Evolutionary conservation across 169 alveolate genomes (phyloP).

Genomic region (Cryptosporidium canis): DNA sequence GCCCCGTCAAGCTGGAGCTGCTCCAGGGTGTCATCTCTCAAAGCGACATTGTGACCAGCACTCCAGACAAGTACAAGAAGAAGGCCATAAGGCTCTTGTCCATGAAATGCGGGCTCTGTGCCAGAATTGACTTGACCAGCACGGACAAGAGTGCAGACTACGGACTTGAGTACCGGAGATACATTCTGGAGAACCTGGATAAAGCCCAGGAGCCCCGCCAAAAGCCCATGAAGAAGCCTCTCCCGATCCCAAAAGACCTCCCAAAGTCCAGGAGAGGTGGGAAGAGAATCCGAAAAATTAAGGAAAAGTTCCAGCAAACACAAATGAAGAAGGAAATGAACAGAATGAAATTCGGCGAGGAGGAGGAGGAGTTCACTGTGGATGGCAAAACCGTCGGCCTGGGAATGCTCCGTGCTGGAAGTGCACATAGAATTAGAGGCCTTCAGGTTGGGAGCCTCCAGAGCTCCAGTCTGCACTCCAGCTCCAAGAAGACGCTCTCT

Average conservation of each 20-base stretch:
- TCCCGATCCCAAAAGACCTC: conserved; percentile 88
- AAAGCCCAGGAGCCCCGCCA: conserved; percentile 85
- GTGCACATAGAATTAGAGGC: not conserved
- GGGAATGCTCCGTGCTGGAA: conserved; percentile 10
- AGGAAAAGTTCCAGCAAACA: conserved; percentile 85
- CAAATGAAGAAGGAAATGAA: conserved; percentile 85
- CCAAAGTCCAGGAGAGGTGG: conserved; percentile 87
- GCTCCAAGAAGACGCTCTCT: not conserved
- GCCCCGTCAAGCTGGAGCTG: conserved; percentile 41
- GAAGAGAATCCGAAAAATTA: conserved; percentile 82
- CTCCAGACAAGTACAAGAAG: conserved; percentile 77
- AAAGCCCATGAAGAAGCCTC: conserved; percentile 85
- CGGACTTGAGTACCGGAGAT: conserved; percentile 76
- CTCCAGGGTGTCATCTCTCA: conserved; percentile 79
- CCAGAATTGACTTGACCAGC: conserved; percentile 84
- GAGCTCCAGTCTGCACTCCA: not conserved
- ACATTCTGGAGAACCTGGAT: not conserved
- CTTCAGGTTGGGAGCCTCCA: not conserved
- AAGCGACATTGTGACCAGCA: conserved; percentile 83
- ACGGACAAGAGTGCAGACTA: conserved; percentile 77
- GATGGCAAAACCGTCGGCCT: conserved; percentile 65
- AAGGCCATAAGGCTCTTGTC: conserved; percentile 85
- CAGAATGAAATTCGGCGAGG: conserved; percentile 85
- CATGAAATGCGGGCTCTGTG: conserved; percentile 82
- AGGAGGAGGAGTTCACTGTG: conserved; percentile 85